Base-by-base conservation (phyloP, 2,329 filamentous ascomycete genomes). In the Zymoseptoria passerinii region DNA sequence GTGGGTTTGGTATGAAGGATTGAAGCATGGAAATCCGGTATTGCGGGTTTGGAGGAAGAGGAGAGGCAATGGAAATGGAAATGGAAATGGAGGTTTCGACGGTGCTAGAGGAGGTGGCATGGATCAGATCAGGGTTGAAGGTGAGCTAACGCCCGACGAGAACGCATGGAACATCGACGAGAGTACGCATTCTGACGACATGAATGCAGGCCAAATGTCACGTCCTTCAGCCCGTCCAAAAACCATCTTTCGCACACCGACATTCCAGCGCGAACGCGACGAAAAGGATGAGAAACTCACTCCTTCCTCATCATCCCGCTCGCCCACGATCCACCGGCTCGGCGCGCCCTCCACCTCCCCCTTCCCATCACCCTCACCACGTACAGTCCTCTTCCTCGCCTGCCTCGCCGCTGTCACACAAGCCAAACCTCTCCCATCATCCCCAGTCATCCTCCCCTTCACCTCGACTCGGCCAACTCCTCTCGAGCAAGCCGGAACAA, bases 1-100 rank as follows among this genome's bases (percentile, higher is more conserved):
- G 72, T 87, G 83, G 74, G 73, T 85, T 44, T 87, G 84, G 83
- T 88, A 87, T 66, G 83, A 83, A 54, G 75, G 81, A 59, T 68
- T 83, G 59, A 78, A 80, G 66, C 76, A 80, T 56, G 78, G 76
- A 52, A 71, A 77, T 57, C 74, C 77, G 19, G 64, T 78, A 28
- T 70, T 75, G n/a, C 67, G 68, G 28, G 63, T 73, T 7, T 71
- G 70, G 68, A 64, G 66, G 54, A 63, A 44, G 35, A 23, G 50
- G 28, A 29, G 52, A 61, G 54, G 55, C 56, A 60, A 58, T 40
- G 48, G 49, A 4, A 55, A 59, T 40, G 52, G 53, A 28, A 60
- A 58, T 40, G 48, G 49, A 4, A 55, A 59, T 40, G 52, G 53
- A 28, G 54, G 51, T 28, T 55, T 60, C 28, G 62, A 59, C 51